Base-by-base conservation (phyloP, 306 rosid species). In the Vigna hirtella region DNA sequence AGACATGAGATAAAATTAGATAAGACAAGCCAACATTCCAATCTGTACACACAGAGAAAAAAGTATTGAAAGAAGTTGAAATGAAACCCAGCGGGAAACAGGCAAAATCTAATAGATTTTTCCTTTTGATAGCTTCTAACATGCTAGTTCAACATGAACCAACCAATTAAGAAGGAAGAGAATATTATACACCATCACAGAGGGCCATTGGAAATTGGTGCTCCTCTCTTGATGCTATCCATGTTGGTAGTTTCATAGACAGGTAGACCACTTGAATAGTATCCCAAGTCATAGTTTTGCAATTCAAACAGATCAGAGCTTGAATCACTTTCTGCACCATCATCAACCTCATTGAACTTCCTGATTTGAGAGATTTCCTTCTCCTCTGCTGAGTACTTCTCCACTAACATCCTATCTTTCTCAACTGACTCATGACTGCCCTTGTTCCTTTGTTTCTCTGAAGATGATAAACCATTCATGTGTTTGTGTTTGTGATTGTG, bases 181-280 rank as follows among this genome's bases (percentile, higher is more conserved):
- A 68, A 79, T 71, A 83, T 76, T 71, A 81, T 78, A 70, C 73
- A 74, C 34, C 63, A 70, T 86, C 78, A 88, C 52, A 78, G 63
- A 56, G 85, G 74, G 28, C 82, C 87, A 89, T 83, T 92, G 74
- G 97, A 82, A 89, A 95, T 90, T 79, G 97, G 86, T 74, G 92
- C 74, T 77, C 88, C 92, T 86, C 90, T 88, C 89, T 93, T 91
- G 87, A 95, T 95, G 85, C 76, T 95, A 40, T 91, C 98, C 87
- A 95, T 88, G 85, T 89, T 85, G 76, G 98, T 95, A 45, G 98
- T 90, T 95, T 93, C 99, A 81, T 95, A 95, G 43, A 95, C 99
- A 73, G 98, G 98, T 49, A 95, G 68, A 62, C 95, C 97, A 77
- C 90, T 91, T 58, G 98, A 79, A 76, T 77, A 89, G 79, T 70